phyloP scores from a whole-genome alignment of 768 basidiomycete genomes.

The Suillus americanus region DNA sequence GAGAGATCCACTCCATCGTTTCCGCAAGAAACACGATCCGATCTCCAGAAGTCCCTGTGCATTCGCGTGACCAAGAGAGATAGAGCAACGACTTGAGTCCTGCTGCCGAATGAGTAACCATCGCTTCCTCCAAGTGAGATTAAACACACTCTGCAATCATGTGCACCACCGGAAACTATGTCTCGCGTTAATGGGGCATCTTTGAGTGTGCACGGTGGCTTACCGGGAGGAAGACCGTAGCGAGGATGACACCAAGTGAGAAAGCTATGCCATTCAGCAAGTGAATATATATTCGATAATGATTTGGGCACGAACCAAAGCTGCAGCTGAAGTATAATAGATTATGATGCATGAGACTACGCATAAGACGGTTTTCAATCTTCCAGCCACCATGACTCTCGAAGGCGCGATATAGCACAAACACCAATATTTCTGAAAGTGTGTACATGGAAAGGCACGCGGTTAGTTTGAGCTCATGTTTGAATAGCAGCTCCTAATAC shows the following conservation, averaged over 20 bases:
- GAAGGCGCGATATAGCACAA: not conserved
- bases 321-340: not conserved
- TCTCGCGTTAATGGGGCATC: not conserved
- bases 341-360: not conserved
- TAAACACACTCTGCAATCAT: not conserved
- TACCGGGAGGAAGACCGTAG: not conserved
- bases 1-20: not conserved
- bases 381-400: not conserved
- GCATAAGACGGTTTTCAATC: not conserved
- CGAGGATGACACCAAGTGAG: not conserved
- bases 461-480: not conserved
- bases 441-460: not conserved
- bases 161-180: not conserved
- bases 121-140: not conserved
- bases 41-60: not conserved
- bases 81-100: not conserved
- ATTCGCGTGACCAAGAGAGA: not conserved
- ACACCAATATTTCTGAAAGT: not conserved
- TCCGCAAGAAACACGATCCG: not conserved
- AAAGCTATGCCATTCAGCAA: not conserved
- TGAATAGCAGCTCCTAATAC: not conserved
- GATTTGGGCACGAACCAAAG: not conserved
- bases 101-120: not conserved
- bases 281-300: not conserved
- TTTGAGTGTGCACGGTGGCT: not conserved